Conservation (phyloP, 495 filamentous ascomycete genomes). For the Ramalina intermedia region DNA sequence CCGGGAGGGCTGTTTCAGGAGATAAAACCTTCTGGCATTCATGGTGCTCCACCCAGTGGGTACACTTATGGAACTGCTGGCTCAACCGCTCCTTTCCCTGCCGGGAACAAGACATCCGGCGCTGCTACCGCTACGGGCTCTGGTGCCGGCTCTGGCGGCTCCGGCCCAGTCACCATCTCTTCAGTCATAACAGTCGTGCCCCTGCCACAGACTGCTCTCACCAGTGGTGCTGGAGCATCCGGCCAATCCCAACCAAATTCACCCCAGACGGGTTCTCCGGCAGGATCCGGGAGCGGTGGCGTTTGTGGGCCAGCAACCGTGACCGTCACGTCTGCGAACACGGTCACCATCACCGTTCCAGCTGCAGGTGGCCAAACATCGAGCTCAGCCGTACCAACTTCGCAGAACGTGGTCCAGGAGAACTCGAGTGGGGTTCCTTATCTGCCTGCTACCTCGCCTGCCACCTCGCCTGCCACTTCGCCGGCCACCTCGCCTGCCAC, state of each 20-base stretch:
- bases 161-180: constrained; percentile 6
- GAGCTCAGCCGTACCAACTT: no score
- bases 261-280: neutral
- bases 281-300: neutral
- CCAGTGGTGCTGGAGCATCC: neutral
- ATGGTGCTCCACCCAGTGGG: neutral
- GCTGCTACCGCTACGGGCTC: constrained; percentile 1
- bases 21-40: constrained; percentile 2
- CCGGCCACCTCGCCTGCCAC: no score
- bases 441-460: no score
- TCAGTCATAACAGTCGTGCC: constrained; percentile 10
- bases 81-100: constrained; percentile 7
- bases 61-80: neutral
- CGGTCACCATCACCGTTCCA: constrained; percentile 15
- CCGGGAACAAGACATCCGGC: constrained; percentile 1
- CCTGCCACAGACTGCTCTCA: neutral
- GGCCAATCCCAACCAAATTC: neutral
- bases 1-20: neutral
- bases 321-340: constrained; percentile 14
- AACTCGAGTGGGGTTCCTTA: no score
- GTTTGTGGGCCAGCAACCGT: constrained; percentile 16
- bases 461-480: no score
- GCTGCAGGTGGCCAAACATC: neutral
- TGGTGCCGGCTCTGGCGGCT: neutral
- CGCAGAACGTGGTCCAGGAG: no score